A percentile compares a stretch with the other conserved stretches of the same genome.
phyloP scores from a whole-genome alignment of 2,329 filamentous ascomycete genomes.

The Fusarium torreyae region DNA sequence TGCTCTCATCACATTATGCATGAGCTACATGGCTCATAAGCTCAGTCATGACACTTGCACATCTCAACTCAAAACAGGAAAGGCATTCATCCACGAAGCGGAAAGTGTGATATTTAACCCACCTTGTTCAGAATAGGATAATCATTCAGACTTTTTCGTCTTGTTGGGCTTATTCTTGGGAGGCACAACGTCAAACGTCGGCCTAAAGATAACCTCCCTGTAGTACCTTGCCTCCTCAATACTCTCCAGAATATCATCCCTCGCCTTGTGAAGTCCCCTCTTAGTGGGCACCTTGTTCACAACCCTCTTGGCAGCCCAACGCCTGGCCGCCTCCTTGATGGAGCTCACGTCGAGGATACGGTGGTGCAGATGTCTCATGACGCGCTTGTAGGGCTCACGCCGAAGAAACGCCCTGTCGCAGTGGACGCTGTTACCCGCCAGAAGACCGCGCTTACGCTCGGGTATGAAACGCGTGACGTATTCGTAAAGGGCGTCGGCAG shows the following conservation, averaged over 20 bases:
- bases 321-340: conserved; percentile 88
- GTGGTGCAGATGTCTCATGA: conserved; percentile 87
- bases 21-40: conserved; percentile 9
- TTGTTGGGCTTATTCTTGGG: conserved; percentile 45
- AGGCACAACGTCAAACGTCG: conserved; percentile 48
- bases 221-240: conserved; percentile 94
- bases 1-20: background rate
- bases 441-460: conserved; percentile 74
- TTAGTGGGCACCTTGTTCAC: conserved; percentile 78
- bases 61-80: background rate
- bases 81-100: background rate
- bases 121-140: conserved; percentile 5
- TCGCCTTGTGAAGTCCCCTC: conserved; percentile 83
- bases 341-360: conserved; percentile 92
- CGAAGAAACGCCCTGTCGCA: conserved; percentile 87
- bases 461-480: conserved; percentile 85
- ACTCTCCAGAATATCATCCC: conserved; percentile 93
- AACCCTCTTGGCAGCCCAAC: conserved; percentile 74
- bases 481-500: conserved; percentile 78
- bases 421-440: conserved; percentile 95
- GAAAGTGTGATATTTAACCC: conserved; percentile 5
- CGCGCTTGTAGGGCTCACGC: conserved; percentile 78
- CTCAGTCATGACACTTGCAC: conserved; percentile 15
- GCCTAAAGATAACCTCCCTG: conserved; percentile 75
- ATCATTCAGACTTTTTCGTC: conserved; percentile 10